Evolutionary conservation across 768 basidiomycete species (phyloP).

Genomic region (Flagelloscypha sp.): DNA sequence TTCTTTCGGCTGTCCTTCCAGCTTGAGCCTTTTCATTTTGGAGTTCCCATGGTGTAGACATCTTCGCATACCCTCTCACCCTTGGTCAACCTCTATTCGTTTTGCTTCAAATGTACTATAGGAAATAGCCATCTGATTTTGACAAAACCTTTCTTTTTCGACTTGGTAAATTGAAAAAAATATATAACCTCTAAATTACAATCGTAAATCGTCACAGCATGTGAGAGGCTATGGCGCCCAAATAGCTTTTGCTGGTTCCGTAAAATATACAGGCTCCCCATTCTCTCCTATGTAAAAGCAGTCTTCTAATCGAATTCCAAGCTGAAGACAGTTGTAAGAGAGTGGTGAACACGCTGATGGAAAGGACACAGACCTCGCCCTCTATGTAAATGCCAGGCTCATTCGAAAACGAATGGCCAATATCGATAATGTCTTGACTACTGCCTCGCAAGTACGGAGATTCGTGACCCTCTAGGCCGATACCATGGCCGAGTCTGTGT

Average conservation of each 20-base stretch:
- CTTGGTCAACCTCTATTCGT: no score
- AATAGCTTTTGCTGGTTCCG: constrained; percentile 44
- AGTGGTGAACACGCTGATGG: constrained; percentile 4
- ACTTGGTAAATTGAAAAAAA: no score
- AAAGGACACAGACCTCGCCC: constrained; percentile 37
- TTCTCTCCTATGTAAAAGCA: constrained; percentile 59
- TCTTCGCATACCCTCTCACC: no score
- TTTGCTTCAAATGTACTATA: no score
- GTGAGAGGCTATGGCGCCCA: constrained; percentile 26
- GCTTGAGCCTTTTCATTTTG: no score
- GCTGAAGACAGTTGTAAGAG: constrained; percentile 27
- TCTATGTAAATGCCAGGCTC: constrained; percentile 76
- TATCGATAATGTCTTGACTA: constrained; percentile 44
- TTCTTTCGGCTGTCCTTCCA: no score
- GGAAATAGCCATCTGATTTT: not conserved
- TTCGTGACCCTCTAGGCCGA: constrained; percentile 81
- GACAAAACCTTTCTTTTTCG: no score
- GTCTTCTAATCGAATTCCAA: constrained; percentile 79
- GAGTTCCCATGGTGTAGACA: no score
- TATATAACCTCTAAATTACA: no score
- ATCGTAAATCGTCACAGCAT: not conserved
- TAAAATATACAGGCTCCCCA: constrained; percentile 53
- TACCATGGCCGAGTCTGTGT: constrained; percentile 77
- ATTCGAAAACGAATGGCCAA: constrained; percentile 72
- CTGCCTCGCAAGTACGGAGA: constrained; percentile 73